These are phyloP conservation scores for Tranzscheliella williamsii DNA, from an alignment of 1,284 basidiomycete species.

Conservation along the genomic window DNA sequence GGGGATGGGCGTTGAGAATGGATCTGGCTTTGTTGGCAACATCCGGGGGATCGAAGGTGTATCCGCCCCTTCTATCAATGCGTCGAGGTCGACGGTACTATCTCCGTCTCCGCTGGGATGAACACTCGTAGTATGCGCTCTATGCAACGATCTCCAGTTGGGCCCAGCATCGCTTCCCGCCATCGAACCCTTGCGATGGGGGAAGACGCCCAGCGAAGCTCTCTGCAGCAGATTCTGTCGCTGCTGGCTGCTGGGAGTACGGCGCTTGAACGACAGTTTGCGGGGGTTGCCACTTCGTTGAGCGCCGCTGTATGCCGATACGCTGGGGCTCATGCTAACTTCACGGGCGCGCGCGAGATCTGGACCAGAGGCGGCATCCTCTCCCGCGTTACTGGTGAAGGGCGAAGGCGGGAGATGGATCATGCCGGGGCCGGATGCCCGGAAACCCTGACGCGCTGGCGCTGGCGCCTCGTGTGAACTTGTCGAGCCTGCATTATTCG, in stretches of 20 bases:
- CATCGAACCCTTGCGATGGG: constrained; percentile 11
- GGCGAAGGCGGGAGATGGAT: constrained; percentile 33
- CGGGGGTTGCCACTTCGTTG: no score
- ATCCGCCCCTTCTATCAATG: constrained; percentile 22
- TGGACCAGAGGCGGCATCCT: constrained; percentile 1
- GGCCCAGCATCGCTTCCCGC: constrained; percentile 20
- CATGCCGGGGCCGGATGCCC: constrained; percentile 23
- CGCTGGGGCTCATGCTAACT: constrained; percentile 18
- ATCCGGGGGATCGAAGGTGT: constrained; percentile 27
- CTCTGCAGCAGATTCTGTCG: constrained; percentile 34
- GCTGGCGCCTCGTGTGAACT: not conserved
- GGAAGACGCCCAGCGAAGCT: constrained; percentile 42
- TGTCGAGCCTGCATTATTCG: not conserved
- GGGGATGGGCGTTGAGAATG: constrained; percentile 52
- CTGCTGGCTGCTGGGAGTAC: constrained; percentile 18
- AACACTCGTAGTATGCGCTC: constrained; percentile 23
- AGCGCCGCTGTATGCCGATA: no score
- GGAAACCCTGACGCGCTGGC: constrained; percentile 9
- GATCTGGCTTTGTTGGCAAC: constrained; percentile 26
- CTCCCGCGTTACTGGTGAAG: constrained; percentile 2
- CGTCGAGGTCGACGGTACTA: constrained; percentile 22
- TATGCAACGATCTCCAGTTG: constrained; percentile 7
- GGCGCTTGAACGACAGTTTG: constrained; percentile 37
- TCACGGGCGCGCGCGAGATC: constrained; percentile 3
- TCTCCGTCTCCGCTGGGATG: constrained; percentile 1